Conservation (phyloP, 2,329 filamentous ascomycete species). For the Fulvia fulva region DNA sequence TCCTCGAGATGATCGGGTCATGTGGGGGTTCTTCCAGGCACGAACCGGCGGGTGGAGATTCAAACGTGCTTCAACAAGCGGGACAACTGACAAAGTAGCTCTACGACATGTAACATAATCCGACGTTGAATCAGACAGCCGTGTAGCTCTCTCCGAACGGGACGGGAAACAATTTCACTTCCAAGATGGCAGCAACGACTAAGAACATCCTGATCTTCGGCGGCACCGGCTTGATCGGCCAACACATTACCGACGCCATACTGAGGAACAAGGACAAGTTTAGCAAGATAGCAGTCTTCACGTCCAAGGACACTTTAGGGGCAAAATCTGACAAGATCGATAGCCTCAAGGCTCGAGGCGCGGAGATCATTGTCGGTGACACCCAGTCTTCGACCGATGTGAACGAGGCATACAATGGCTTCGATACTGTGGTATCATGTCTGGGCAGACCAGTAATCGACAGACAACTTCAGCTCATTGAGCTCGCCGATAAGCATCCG, state of each 20-base stretch:
- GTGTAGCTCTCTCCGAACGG: not conserved
- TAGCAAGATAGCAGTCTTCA: slow-evolving; percentile 53
- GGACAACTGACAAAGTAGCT: not conserved
- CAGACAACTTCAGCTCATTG: slow-evolving; percentile 59
- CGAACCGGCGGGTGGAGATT: no score
- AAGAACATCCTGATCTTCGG: slow-evolving; percentile 52
- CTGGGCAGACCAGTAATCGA: slow-evolving; percentile 61
- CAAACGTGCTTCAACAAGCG: not conserved
- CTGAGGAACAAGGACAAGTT: slow-evolving; percentile 46
- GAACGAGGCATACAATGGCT: slow-evolving; percentile 51
- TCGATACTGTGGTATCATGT: slow-evolving; percentile 63
- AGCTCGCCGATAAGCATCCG: slow-evolving; percentile 52
- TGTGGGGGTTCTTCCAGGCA: no score
- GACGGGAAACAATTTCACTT: not conserved
- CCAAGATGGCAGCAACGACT: slow-evolving; percentile 15
- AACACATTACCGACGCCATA: slow-evolving; percentile 50
- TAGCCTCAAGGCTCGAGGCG: slow-evolving; percentile 43
- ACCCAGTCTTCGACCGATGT: slow-evolving; percentile 52
- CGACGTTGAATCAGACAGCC: not conserved
- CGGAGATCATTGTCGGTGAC: slow-evolving; percentile 56
- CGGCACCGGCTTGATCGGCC: slow-evolving; percentile 51
- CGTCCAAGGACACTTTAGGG: slow-evolving; percentile 50
- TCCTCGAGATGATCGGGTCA: not conserved
- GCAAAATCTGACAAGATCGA: slow-evolving; percentile 50
- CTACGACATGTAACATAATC: not conserved